Conservation (phyloP, 257 asterid species). For the Anisodus acutangulus region DNA sequence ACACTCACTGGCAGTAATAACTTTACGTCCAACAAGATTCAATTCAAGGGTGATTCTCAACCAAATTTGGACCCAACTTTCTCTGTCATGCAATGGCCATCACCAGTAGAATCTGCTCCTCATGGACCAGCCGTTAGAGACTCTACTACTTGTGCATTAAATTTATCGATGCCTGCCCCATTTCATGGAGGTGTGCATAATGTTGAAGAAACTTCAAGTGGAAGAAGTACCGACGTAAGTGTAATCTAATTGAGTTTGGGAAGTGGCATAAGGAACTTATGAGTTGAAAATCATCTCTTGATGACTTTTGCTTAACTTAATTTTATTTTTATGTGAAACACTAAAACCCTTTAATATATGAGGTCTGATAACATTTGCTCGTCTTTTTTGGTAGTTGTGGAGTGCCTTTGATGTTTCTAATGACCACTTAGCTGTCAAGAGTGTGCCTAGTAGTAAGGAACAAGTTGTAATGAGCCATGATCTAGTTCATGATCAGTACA, state of each 20-base stretch:
- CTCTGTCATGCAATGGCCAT: slow-evolving; percentile 39
- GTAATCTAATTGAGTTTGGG: slow-evolving; percentile 18
- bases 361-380: slow-evolving; percentile 3
- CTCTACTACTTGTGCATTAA: slow-evolving; percentile 31
- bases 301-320: background rate
- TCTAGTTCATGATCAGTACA: slow-evolving; percentile 48
- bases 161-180: slow-evolving; percentile 28
- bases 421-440: slow-evolving; percentile 40
- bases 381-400: slow-evolving; percentile 63
- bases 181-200: slow-evolving; percentile 32
- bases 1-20: slow-evolving; percentile 17
- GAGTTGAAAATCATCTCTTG: slow-evolving; percentile 16
- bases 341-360: slow-evolving; percentile 7
- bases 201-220: slow-evolving; percentile 32
- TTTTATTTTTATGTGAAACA: slow-evolving; percentile 25
- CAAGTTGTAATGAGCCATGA: slow-evolving; percentile 42
- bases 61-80: slow-evolving; percentile 45
- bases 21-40: slow-evolving; percentile 19
- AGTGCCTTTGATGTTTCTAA: slow-evolving; percentile 59
- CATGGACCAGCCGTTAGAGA: slow-evolving; percentile 30
- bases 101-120: slow-evolving; percentile 33
- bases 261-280: slow-evolving; percentile 22
- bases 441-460: slow-evolving; percentile 39
- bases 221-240: slow-evolving; percentile 38
- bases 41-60: slow-evolving; percentile 20